A percentile compares a stretch with the other conserved stretches of the same genome.
Conservation (phyloP, 371 early-diverging fungal species). For the Rhizopus delemar region DNA sequence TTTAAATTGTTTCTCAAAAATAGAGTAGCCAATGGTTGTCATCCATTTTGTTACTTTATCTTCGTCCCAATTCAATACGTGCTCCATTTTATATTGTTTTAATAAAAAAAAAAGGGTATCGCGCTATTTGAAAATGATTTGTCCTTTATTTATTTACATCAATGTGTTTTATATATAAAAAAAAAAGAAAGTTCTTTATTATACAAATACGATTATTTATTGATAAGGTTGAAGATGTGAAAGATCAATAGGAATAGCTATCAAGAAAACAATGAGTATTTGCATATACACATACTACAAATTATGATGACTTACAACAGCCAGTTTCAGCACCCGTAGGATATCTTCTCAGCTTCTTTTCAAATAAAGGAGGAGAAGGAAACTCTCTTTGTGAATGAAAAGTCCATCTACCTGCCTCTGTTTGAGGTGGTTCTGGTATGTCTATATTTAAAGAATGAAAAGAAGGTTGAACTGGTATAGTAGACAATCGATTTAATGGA, state of each 20-base stretch:
- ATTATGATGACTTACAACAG: slow-evolving; percentile 38
- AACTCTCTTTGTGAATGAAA: slow-evolving; percentile 52
- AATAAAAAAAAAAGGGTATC: background rate
- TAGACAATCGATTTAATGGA: slow-evolving; percentile 33
- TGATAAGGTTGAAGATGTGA: slow-evolving; percentile 37
- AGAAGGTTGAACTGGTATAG: slow-evolving; percentile 48
- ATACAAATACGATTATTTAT: background rate
- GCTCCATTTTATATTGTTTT: slow-evolving; percentile 19
- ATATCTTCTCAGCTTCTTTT: slow-evolving; percentile 45
- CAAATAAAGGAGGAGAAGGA: slow-evolving; percentile 52
- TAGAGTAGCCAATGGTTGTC: slow-evolving; percentile 54
- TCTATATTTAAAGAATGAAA: slow-evolving; percentile 36
- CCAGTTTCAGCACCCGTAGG: slow-evolving; percentile 53
- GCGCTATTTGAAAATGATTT: background rate
- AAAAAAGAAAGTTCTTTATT: background rate
- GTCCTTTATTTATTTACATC: too few species aligned
- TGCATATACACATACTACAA: background rate
- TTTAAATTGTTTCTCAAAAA: slow-evolving; percentile 61
- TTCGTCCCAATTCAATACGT: slow-evolving; percentile 63
- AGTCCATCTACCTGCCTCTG: slow-evolving; percentile 55
- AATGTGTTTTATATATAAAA: too few species aligned
- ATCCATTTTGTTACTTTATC: slow-evolving; percentile 63
- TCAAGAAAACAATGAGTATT: background rate
- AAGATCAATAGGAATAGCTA: slow-evolving; percentile 46
- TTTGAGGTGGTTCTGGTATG: slow-evolving; percentile 51